Evolutionary conservation across 306 rosid genomes (phyloP), one percentile per base, ranked within the genome.

Genomic region (Trifolium pratense): DNA sequence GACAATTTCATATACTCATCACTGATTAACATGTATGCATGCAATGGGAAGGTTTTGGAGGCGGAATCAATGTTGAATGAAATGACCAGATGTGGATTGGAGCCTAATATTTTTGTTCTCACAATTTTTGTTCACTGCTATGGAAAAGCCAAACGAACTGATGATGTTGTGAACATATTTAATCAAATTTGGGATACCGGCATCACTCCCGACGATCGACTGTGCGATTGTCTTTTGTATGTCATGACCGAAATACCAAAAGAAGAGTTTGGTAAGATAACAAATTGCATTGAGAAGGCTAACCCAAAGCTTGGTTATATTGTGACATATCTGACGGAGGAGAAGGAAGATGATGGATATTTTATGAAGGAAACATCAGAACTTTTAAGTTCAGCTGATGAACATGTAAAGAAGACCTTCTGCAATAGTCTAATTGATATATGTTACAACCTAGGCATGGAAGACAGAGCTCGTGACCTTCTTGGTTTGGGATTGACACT

Each of bases 81-180:
- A 75, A 90, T 90, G 97, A 67, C 84, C 68, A 84, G 80, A 52
- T 80, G 82, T 63, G 93, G 98, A 68, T 80, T 80, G 63, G 80
- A 90, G 82, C 97, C 90, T 48, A 89, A 83, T 66, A 83, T 89
- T 65, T 89, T 76, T 78, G 88, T 93, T 60, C 76, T 93, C 80
- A 93, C 98, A 39, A 90, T 95, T 14, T 86, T 93, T n/a, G 87
- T 90, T 77, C 96, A 85, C 70, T 90, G 98, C 79, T 93, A 93
- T 49, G 98, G 98, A 60, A 93, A 87, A 83, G 92, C 89, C 62
- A 88, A 86, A 79, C 89, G 60, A 31, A 79, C 82, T 1, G 90
- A 93, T 80, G 89, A 93, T 77, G 92, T 90, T 81, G 96, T 87
- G 76, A 86, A 81, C 84, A 81, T 85, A 79, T 87, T 93, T 79